phyloP scores from a whole-genome alignment of 139 green algal genomes.

The Pseudopediastrum boryanum region DNA sequence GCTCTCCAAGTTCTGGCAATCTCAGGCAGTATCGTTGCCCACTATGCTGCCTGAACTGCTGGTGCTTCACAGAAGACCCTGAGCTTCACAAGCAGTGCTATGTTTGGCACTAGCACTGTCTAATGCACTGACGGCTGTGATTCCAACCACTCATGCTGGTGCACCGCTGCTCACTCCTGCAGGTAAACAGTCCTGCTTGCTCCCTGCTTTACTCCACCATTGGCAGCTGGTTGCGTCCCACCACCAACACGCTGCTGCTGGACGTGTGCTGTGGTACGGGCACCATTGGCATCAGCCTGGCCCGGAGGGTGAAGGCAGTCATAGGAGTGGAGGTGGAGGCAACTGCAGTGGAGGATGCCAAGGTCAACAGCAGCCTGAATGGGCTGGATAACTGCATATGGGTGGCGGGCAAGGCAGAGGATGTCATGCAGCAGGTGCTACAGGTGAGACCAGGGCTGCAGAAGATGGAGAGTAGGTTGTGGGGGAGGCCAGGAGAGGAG shows the following conservation, averaged over 20 bases:
- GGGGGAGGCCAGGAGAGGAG: no score
- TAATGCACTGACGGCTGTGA: no score
- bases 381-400: slow-evolving; percentile 81
- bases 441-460: no score
- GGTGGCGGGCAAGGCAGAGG: slow-evolving; percentile 41
- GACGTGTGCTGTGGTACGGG: slow-evolving; percentile 93
- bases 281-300: slow-evolving; percentile 82
- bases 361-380: slow-evolving; percentile 78
- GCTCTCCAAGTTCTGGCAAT: no score
- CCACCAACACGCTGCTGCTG: slow-evolving; percentile 64
- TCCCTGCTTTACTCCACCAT: slow-evolving; percentile 52
- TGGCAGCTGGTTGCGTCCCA: slow-evolving; percentile 29
- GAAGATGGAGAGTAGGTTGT: no score
- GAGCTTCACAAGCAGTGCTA: no score
- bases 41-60: no score
- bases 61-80: no score
- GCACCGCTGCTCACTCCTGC: background rate
- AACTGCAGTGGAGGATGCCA: slow-evolving; percentile 61
- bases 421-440: slow-evolving; percentile 24
- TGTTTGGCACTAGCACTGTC: no score
- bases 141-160: background rate
- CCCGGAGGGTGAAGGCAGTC: slow-evolving; percentile 47
- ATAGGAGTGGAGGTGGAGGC: slow-evolving; percentile 62
- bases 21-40: no score
- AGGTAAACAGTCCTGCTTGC: slow-evolving; percentile 46